A percentile compares a stretch with the other conserved stretches of the same genome.
Conservation (phyloP, 495 filamentous ascomycete species). For the Penicillium goetzii region DNA sequence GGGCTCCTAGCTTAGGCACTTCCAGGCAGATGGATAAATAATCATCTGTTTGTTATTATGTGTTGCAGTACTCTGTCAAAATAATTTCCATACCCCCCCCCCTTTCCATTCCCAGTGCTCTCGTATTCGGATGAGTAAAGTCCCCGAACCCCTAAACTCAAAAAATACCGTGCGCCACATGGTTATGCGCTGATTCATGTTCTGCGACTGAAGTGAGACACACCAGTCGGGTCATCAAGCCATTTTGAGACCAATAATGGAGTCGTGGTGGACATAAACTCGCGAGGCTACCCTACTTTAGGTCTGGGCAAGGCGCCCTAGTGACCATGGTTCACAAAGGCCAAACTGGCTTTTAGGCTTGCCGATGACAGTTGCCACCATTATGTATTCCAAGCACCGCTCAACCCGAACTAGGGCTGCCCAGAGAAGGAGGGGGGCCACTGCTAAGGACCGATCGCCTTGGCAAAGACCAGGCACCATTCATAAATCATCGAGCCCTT, state of each 20-base stretch:
- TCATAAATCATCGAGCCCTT: neutral
- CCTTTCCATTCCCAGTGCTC: neutral
- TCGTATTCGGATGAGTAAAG: slow-evolving; percentile 32
- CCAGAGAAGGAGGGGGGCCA: slow-evolving; percentile 8
- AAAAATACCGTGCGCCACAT: slow-evolving; percentile 32
- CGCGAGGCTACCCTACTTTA: slow-evolving; percentile 11
- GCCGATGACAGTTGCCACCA: slow-evolving; percentile 34
- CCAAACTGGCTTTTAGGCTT: slow-evolving; percentile 29
- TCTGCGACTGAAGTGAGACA: slow-evolving; percentile 15
- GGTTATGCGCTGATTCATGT: slow-evolving; percentile 32
- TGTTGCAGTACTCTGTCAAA: neutral
- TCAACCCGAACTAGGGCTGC: slow-evolving; percentile 10
- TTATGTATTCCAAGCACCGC: slow-evolving; percentile 1
- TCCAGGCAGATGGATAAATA: neutral
- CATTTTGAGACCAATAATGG: slow-evolving; percentile 14
- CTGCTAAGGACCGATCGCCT: slow-evolving; percentile 19
- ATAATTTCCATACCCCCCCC: neutral
- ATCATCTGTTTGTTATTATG: neutral
- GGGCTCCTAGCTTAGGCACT: neutral
- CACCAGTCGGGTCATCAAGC: slow-evolving; percentile 22
- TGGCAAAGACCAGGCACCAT: slow-evolving; percentile 22
- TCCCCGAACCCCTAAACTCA: slow-evolving; percentile 28
- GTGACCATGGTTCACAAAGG: slow-evolving; percentile 24
- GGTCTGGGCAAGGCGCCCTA: slow-evolving; percentile 8
- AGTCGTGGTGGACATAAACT: slow-evolving; percentile 2